Base-by-base conservation (phyloP, 2,329 filamentous ascomycete genomes). In the Phaeosphaeriaceae sp. region DNA sequence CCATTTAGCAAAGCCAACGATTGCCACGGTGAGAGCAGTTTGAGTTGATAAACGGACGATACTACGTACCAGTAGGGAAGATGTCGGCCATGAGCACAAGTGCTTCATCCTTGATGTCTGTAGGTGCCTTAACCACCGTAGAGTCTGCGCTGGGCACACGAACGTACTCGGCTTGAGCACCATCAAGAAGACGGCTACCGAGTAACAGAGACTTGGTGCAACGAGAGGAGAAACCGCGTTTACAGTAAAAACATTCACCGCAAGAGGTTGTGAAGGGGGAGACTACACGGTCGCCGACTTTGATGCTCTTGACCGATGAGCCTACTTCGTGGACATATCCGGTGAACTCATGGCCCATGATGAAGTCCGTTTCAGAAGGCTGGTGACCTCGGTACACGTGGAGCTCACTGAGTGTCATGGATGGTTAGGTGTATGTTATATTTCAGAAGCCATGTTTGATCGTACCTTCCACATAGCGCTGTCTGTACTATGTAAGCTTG, bases 81-180 rank as follows among this genome's bases (percentile, higher is more conserved):
- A 96, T 95, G 68, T 96, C 92, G 13, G 90, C 91, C 92, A 96
- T 96, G 20, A 96, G 81, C 6, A 95, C 85, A 40, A 95, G 79
- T 29, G 85, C 85, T 56, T 88, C 83, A 60, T 93, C 87, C 16
- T 87, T 83, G 49, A 95, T 87, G 7, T 81, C 83, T 1, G 83
- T 73, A 0, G 89, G 88, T 0, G 90, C 87, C 64, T 87, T 87
- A 66, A 92, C 82, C n/a, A 87, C 83, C 1, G 90, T 95, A 29
- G 85, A 85, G 65, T 96, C 91, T 9, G 92, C 92, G 46, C 87
- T 77, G 0, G 92, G 92, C 12, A 96, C 83, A 5, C 74, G 63
- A 52, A 81, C 87, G 68, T 87, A 95, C 73, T 94, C 87, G 26
- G 91, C 90, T 71, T 95, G 90, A 6, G 82, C 89, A 40, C 90